Percentiles rank a stretch among this genome's conserved stretches.
These are phyloP conservation scores for Scheffersomyces titani DNA, from an alignment of 1,139 yeast genomes.

Conservation along the genomic window DNA sequence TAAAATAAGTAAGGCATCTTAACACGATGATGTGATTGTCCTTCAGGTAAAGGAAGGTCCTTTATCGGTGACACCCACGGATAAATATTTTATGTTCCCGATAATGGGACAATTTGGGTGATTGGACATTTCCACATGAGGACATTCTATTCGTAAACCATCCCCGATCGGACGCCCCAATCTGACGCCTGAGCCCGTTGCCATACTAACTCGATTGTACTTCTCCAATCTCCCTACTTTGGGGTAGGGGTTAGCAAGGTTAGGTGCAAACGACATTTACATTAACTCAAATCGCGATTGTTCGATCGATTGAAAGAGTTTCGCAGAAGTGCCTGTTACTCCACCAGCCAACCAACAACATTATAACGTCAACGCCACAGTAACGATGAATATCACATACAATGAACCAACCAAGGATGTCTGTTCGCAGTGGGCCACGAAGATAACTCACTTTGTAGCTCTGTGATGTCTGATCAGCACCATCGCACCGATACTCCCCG, in stretches of 20 bases:
- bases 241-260: background rate
- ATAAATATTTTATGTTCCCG: background rate
- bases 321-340: no score
- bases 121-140: background rate
- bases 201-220: background rate
- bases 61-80: background rate
- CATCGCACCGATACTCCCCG: background rate
- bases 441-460: no score
- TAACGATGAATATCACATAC: no score
- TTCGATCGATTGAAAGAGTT: no score
- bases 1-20: background rate
- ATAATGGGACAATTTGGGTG: background rate
- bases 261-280: background rate
- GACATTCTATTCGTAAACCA: background rate
- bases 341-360: background rate
- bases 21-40: background rate
- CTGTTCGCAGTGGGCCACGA: no score
- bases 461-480: no score
- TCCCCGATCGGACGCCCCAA: background rate
- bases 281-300: no score
- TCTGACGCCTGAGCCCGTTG: background rate
- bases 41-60: background rate
- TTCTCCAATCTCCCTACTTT: background rate
- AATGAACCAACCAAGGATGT: no score
- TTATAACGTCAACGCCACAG: no score